Evolutionary conservation across 163 green algal species (phyloP).

Genomic region (Scenedesmus sp.): DNA sequence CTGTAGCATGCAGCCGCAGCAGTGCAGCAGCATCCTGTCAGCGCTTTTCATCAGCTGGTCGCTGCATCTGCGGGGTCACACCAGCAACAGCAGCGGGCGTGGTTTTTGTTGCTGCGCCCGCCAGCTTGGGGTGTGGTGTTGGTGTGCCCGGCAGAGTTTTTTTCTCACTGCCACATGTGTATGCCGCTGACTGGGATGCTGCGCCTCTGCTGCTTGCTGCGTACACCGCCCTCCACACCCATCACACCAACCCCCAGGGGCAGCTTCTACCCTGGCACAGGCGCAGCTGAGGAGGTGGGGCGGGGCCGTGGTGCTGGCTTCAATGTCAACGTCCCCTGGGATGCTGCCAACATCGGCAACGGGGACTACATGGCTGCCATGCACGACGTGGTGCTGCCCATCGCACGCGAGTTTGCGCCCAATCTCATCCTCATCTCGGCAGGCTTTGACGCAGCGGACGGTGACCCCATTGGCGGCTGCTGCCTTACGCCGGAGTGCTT

Average conservation of each 20-base stretch:
- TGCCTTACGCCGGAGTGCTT: constrained; percentile 81
- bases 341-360: constrained; percentile 78
- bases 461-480: constrained; percentile 86
- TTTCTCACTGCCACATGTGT: not conserved
- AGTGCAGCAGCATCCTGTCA: not conserved
- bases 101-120: too few species aligned
- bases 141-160: too few species aligned
- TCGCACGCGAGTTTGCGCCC: constrained; percentile 85
- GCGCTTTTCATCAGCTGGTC: not conserved
- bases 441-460: constrained; percentile 92
- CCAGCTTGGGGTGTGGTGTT: too few species aligned
- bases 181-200: not conserved
- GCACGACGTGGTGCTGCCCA: constrained; percentile 74
- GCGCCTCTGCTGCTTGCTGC: not conserved
- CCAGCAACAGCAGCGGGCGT: not conserved
- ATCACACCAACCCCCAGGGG: constrained; percentile 55
- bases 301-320: constrained; percentile 77
- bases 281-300: constrained; percentile 81
- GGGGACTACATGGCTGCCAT: constrained; percentile 91
- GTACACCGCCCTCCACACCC: too few species aligned
- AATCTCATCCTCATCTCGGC: constrained; percentile 93
- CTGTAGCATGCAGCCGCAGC: not conserved
- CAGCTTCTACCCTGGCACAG: constrained; percentile 93
- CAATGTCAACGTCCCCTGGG: constrained; percentile 94
- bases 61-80: too few species aligned